Base-by-base conservation (phyloP, 2,329 filamentous ascomycete genomes). In the Colletotrichum lupini region DNA sequence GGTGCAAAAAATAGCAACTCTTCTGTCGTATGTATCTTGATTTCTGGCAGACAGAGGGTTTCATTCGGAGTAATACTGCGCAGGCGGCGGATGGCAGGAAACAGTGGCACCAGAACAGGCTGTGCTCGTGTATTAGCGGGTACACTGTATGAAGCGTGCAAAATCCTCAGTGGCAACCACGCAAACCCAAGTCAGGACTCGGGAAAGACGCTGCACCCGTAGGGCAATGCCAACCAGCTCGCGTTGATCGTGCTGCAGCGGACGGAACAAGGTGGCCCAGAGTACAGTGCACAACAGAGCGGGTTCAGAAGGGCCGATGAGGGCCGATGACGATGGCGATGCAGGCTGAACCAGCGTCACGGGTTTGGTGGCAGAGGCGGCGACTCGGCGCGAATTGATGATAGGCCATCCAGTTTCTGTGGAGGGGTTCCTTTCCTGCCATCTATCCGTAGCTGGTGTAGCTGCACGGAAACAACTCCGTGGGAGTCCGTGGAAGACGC, bases 1-100 rank as follows among this genome's bases (percentile, higher is more conserved):
- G 71, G 46, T 70, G 71, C 67, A 49, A 71, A 73, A 73, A 70
- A 73, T 71, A 70, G 67, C 61, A 71, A 53, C 55, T 56, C 49
- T n/a, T 49, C 26, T 42, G 60, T 53, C 37, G 61, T 30, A 59
- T 26, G 46, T 30, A 68, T 63, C 52, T 67, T 59, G 70, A 49
- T 64, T 60, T 49, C 52, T 32, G 26, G 59, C 32, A n/a, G 30
- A 26, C 49, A 19, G 64, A 68, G 32, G 46, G 67, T 71, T 56
- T 70, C 71, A 66, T 66, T 73, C 66, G 71, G 67, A 65, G 56
- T 22, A 61, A 61, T 55, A 35, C 49, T 55, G 22, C n/a, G 46
- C 58, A 57, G 55, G 35, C 12, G 35, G 30, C 46, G 60, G 70
- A 35, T 70, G 67, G 60, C 46, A 59, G 46, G 42, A 70, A 52